Base-by-base conservation (phyloP, 371 early-diverging fungal genomes). In the Circinella minor region DNA sequence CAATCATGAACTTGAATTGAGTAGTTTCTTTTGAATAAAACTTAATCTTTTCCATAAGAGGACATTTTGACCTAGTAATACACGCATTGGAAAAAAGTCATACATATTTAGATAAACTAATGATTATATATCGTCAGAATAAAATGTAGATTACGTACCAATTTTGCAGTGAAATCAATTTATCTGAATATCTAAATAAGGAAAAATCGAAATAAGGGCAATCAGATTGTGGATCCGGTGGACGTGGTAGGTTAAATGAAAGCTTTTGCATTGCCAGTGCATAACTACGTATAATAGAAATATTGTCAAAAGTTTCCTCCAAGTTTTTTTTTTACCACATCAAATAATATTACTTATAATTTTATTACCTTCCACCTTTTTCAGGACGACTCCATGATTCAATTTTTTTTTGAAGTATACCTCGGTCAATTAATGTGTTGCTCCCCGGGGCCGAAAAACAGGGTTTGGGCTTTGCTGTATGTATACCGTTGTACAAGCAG, bases 191-290 rank as follows among this genome's bases (percentile, higher is more conserved):
- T 6, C 57, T 11, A 4, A 57, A 57, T 9, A 57, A n/a, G 4
- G 57, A 57, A 57, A 34, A 27, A 57, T 57, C 57, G 27, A 57
- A 34, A 27, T 57, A 57, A 18, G 57, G 57, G 4, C 57, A 27
- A 7, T 57, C 6, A 10, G 57, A 27, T 57, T 57, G 57, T 9
- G 34, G 7, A 13, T 57, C 36, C 7, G 57, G 57, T 34, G 20
- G 57, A 7, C 57, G 57, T 34, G 57, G 57, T n/a, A 57, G 27
- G 5, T 27, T 27, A 5, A 57, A 34, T 4, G 57, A 57, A 18
- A 57, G 34, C 14, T 27, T 57, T 34, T 57, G 57, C 57, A 57
- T 57, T 34, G 57, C 57, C 18, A 34, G 10, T 34, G 20, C 10
- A 34, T 57, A 11, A 6, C 57, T 57, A 54, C 6, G 15, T 15